Percentiles rank a stretch among this genome's conserved stretches.
Evolutionary conservation across 352 stramenopile genomes (phyloP).

Genomic region (Phytophthora idaei): DNA sequence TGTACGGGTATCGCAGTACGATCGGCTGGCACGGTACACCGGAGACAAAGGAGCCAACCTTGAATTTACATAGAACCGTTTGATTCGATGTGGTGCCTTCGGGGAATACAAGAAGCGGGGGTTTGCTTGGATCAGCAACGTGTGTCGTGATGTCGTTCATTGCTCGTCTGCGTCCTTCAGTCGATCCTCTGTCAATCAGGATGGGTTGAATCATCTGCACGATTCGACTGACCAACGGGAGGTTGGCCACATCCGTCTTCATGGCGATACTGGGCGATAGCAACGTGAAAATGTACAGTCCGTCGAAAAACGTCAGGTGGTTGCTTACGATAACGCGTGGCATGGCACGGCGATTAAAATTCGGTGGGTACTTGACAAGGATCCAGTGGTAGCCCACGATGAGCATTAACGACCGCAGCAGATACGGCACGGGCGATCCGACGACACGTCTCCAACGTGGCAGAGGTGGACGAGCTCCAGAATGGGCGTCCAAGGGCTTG

Average conservation of each 20-base stretch:
- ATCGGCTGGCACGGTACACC: slow-evolving; percentile 63
- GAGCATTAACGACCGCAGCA: slow-evolving; percentile 60
- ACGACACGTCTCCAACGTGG: slow-evolving; percentile 52
- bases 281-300: slow-evolving; percentile 61
- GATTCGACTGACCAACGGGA: slow-evolving; percentile 62
- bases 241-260: slow-evolving; percentile 65
- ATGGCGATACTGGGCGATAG: slow-evolving; percentile 71
- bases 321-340: slow-evolving; percentile 71
- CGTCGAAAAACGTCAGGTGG: slow-evolving; percentile 75
- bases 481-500: slow-evolving; percentile 43
- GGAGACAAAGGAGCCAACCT: slow-evolving; percentile 71
- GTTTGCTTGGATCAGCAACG: slow-evolving; percentile 44
- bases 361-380: slow-evolving; percentile 43
- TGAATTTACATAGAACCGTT: slow-evolving; percentile 74
- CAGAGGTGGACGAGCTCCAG: slow-evolving; percentile 33
- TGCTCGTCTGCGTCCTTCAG: slow-evolving; percentile 56
- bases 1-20: slow-evolving; percentile 69
- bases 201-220: slow-evolving; percentile 70
- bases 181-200: slow-evolving; percentile 61
- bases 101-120: slow-evolving; percentile 73
- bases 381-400: slow-evolving; percentile 76
- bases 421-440: slow-evolving; percentile 38
- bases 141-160: slow-evolving; percentile 69
- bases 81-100: slow-evolving; percentile 81
- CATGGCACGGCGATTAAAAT: slow-evolving; percentile 32